These are phyloP conservation scores for Candolleomyces eurysporus DNA, from an alignment of 768 basidiomycete genomes.

Conservation along the genomic window DNA sequence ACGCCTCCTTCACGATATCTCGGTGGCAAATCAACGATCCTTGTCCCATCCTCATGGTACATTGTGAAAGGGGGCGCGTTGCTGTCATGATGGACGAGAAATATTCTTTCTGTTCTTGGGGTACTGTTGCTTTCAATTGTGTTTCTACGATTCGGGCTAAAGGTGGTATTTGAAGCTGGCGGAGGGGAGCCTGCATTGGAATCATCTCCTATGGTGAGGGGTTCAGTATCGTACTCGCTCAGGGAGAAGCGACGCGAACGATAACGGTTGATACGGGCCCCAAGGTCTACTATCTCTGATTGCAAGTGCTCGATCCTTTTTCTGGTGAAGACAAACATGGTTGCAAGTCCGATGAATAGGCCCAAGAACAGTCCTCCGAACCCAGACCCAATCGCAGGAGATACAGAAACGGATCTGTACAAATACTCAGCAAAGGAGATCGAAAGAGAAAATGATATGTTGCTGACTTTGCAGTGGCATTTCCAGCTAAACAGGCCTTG, in stretches of 20 bases:
- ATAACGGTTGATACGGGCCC: slow-evolving; percentile 14
- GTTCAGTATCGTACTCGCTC: slow-evolving; percentile 39
- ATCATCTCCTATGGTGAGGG: slow-evolving; percentile 34
- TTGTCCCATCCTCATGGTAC: slow-evolving; percentile 51
- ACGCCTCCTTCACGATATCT: slow-evolving; percentile 34
- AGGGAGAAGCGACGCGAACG: too few relatives aligned
- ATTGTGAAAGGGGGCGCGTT: slow-evolving; percentile 57
- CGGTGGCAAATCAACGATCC: slow-evolving; percentile 61
- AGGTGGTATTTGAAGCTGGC: slow-evolving; percentile 9
- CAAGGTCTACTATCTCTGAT: slow-evolving; percentile 22
- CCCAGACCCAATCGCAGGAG: slow-evolving; percentile 31
- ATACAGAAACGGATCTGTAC: slow-evolving; percentile 9
- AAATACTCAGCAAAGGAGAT: not conserved
- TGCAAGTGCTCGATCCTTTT: slow-evolving; percentile 18
- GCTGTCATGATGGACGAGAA: slow-evolving; percentile 63
- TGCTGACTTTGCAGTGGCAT: slow-evolving; percentile 4
- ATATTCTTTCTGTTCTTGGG: slow-evolving; percentile 38
- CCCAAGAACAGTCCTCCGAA: slow-evolving; percentile 42
- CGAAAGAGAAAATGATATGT: not conserved
- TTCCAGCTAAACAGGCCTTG: slow-evolving; percentile 40
- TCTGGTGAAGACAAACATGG: slow-evolving; percentile 32
- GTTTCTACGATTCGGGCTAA: slow-evolving; percentile 6
- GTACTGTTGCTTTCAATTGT: not conserved
- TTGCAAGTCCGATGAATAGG: slow-evolving; percentile 28
- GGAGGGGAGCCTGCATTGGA: slow-evolving; percentile 11